phyloP scores from a whole-genome alignment of 768 basidiomycete species.

The Amanita molliuscula region DNA sequence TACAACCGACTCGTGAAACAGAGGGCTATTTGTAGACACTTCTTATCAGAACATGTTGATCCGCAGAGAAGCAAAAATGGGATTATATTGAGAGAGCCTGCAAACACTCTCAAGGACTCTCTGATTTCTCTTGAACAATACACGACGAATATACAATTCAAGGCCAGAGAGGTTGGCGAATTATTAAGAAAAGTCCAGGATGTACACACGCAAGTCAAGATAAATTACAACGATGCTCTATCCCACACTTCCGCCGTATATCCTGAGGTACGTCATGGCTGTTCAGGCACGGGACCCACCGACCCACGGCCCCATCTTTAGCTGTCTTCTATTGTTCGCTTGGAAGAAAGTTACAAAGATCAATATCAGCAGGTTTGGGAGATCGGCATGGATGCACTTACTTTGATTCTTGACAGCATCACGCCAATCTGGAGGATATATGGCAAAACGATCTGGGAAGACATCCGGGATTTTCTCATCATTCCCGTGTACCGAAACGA shows the following conservation, averaged over 20 bases:
- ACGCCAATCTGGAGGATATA: slow-evolving; percentile 77
- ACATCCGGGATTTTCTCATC: slow-evolving; percentile 72
- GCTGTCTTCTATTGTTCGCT: slow-evolving; percentile 59
- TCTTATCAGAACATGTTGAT: slow-evolving; percentile 23
- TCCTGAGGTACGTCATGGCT: slow-evolving; percentile 48
- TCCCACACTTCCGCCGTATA: slow-evolving; percentile 67
- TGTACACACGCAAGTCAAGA: slow-evolving; percentile 46
- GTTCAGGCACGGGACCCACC: background rate
- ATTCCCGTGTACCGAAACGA: slow-evolving; percentile 78
- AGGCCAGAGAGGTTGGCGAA: slow-evolving; percentile 38
- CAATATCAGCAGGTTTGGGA: slow-evolving; percentile 80
- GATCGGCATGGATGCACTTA: slow-evolving; percentile 67
- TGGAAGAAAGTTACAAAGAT: slow-evolving; percentile 74
- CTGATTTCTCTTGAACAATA: slow-evolving; percentile 40
- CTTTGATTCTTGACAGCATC: slow-evolving; percentile 64
- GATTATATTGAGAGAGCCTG: slow-evolving; percentile 44
- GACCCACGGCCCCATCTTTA: slow-evolving; percentile 15
- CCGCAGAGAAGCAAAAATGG: slow-evolving; percentile 14
- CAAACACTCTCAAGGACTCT: slow-evolving; percentile 36
- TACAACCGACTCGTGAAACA: slow-evolving; percentile 53
- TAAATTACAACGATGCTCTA: slow-evolving; percentile 52
- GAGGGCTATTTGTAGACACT: slow-evolving; percentile 40
- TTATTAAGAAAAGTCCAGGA: slow-evolving; percentile 43
- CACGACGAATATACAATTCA: slow-evolving; percentile 30
- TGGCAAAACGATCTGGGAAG: slow-evolving; percentile 73